Evolutionary conservation across 345 rosid genomes (phyloP).

Genomic region (Lumnitzera racemosa): DNA sequence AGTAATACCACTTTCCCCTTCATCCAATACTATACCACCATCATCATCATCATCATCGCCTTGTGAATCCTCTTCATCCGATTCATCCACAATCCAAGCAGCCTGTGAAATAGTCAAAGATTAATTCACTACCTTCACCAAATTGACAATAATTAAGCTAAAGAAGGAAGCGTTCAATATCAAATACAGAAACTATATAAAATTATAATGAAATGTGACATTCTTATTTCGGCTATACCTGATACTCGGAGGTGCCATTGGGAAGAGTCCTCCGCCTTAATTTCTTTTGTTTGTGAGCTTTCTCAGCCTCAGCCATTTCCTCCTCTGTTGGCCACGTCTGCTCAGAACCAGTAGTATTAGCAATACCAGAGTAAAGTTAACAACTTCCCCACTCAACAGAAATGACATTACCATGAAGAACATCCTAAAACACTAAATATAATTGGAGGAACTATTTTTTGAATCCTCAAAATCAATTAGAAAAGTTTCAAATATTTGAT

Average conservation of each 20-base stretch:
- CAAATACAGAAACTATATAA: too few species aligned
- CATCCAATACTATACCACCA: slow-evolving; percentile 78
- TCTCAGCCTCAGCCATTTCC: slow-evolving; percentile 85
- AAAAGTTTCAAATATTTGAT: too few species aligned
- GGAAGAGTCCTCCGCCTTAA: slow-evolving; percentile 61
- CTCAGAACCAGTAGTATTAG: slow-evolving; percentile 2
- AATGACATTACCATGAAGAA: too few species aligned
- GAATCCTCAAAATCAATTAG: too few species aligned
- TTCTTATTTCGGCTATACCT: slow-evolving; percentile 32
- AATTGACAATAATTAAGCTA: slow-evolving; percentile 2
- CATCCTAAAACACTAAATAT: too few species aligned
- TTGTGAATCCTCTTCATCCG: slow-evolving; percentile 58
- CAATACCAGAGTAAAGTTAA: neutral
- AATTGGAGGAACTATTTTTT: too few species aligned
- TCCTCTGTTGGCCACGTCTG: slow-evolving; percentile 98
- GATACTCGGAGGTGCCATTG: slow-evolving; percentile 90
- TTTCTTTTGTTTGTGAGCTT: slow-evolving; percentile 44
- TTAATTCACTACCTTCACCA: neutral
- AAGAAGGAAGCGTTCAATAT: too few species aligned
- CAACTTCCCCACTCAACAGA: neutral
- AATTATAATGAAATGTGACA: neutral
- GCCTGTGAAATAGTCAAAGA: slow-evolving; percentile 41
- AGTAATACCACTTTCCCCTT: slow-evolving; percentile 29
- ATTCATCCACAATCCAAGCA: slow-evolving; percentile 86
- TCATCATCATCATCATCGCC: slow-evolving; percentile 29